A percentile compares a stretch with the other conserved stretches of the same genome.
phyloP scores from a whole-genome alignment of 1,284 basidiomycete genomes.

The Trichosporon coremiiforme region DNA sequence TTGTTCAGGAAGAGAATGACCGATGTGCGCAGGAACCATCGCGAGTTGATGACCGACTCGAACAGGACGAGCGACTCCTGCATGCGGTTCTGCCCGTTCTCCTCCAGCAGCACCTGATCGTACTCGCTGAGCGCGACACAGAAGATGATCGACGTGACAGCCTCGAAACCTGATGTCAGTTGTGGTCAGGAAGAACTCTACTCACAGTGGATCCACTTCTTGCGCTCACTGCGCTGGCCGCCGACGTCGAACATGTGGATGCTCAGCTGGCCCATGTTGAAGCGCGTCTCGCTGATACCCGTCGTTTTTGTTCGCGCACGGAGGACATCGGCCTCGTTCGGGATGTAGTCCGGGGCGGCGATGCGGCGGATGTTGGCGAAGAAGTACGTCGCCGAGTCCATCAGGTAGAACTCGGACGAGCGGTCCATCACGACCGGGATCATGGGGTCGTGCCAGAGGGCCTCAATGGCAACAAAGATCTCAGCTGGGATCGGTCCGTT shows the following conservation, averaged over 20 bases:
- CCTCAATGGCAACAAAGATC: slow-evolving; percentile 74
- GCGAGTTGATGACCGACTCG: slow-evolving; percentile 92
- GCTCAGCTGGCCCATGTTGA: slow-evolving; percentile 59
- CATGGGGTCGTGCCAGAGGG: slow-evolving; percentile 88
- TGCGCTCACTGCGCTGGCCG: slow-evolving; percentile 87
- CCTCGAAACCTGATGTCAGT: slow-evolving; percentile 67
- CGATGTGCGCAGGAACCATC: slow-evolving; percentile 92
- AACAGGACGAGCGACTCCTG: slow-evolving; percentile 89
- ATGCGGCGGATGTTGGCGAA: slow-evolving; percentile 83
- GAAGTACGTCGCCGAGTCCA: slow-evolving; percentile 95
- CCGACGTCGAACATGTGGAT: slow-evolving; percentile 88
- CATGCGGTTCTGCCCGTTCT: slow-evolving; percentile 84
- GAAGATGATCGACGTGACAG: slow-evolving; percentile 93
- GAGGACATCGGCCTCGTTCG: slow-evolving; percentile 85
- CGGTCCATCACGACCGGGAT: slow-evolving; percentile 85
- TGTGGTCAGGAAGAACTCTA: slow-evolving; percentile 16
- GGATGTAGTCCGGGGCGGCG: slow-evolving; percentile 75
- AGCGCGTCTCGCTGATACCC: slow-evolving; percentile 86
- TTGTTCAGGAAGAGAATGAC: slow-evolving; percentile 95
- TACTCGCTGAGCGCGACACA: slow-evolving; percentile 93
- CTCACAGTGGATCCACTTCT: slow-evolving; percentile 88
- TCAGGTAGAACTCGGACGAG: slow-evolving; percentile 86
- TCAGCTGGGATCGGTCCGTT: slow-evolving; percentile 54
- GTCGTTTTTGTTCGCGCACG: slow-evolving; percentile 87
- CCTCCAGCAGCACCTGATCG: slow-evolving; percentile 83